Conservation (phyloP, 257 asterid genomes). For the Lantana camara region DNA sequence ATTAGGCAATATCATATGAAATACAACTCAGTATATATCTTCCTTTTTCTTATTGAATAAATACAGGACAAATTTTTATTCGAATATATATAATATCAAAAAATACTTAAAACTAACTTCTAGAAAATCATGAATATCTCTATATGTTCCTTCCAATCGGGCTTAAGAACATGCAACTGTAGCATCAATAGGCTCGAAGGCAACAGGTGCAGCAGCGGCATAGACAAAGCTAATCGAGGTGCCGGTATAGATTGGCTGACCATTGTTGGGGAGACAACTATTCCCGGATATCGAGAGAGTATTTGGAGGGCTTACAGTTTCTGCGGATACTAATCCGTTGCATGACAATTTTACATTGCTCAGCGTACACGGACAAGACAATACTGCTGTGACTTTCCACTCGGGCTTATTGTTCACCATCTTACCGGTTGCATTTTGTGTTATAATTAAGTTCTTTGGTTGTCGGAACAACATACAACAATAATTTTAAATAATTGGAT, state of each 20-base stretch:
- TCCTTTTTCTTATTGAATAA: too few species aligned
- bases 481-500: too few species aligned
- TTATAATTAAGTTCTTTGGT: not conserved
- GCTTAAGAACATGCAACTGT: not conserved
- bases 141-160: too few species aligned
- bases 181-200: not conserved
- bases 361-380: not conserved
- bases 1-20: too few species aligned
- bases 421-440: not conserved
- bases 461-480: too few species aligned
- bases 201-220: not conserved
- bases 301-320: not conserved
- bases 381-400: not conserved
- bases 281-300: not conserved
- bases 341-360: not conserved
- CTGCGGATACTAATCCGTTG: not conserved
- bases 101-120: too few species aligned
- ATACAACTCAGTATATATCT: too few species aligned
- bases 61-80: too few species aligned
- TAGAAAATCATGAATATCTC: too few species aligned
- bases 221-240: not conserved
- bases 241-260: not conserved
- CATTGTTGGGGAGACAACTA: not conserved
- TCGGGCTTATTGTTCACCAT: not conserved
- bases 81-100: too few species aligned